A percentile compares a stretch with the other conserved stretches of the same genome.
phyloP scores from a whole-genome alignment of 495 filamentous ascomycete species.

The Gamarada debralockiae region DNA sequence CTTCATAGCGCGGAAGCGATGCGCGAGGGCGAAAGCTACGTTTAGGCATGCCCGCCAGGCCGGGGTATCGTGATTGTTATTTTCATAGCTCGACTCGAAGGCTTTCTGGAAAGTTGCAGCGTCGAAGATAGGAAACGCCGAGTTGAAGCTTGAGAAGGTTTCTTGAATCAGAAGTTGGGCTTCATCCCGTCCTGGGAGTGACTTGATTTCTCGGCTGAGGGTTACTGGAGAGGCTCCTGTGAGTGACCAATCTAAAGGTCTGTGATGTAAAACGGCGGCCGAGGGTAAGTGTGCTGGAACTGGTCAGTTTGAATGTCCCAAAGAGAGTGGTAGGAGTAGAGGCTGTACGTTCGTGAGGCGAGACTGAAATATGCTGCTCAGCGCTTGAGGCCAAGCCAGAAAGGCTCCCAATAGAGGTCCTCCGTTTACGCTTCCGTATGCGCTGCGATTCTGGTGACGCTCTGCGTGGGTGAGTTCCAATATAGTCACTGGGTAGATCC shows the following conservation, averaged over 20 bases:
- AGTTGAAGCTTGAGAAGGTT: conserved; percentile 95
- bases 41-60: conserved; percentile 98
- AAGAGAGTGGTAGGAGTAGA: conserved; percentile 15
- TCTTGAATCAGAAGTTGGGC: conserved; percentile 80
- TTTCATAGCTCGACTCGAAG: conserved; percentile 66
- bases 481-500: not conserved
- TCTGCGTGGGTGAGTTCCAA: not conserved
- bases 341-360: not conserved
- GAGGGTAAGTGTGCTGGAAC: conserved; percentile 17
- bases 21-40: conserved; percentile 82
- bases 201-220: conserved; percentile 58
- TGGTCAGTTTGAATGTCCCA: conserved; percentile 14
- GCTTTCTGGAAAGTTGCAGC: conserved; percentile 93
- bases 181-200: conserved; percentile 74
- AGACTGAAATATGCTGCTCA: not conserved
- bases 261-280: conserved; percentile 18
- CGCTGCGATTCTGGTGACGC: not conserved
- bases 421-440: not conserved
- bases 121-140: conserved; percentile 94
- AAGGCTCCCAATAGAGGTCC: conserved; percentile 11
- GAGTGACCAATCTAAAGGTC: conserved; percentile 16
- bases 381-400: not conserved
- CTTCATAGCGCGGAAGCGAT: conserved; percentile 85
- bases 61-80: conserved; percentile 70
- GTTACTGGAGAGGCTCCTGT: conserved; percentile 1